Evolutionary conservation across 805 yeast species (phyloP).

Genomic region (Candida endomychidarum): DNA sequence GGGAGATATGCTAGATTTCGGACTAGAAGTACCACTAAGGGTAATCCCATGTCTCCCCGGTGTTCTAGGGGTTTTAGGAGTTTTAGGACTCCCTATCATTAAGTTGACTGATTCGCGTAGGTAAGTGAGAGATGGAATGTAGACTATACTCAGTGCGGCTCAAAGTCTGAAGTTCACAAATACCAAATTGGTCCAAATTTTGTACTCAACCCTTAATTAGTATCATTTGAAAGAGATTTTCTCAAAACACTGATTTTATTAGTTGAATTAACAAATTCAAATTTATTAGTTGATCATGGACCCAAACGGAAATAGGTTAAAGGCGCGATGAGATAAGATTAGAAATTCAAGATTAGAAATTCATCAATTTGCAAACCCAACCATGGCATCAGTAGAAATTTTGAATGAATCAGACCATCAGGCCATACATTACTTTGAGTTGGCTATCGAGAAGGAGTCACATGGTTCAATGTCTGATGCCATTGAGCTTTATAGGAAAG

Average conservation of each 20-base stretch:
- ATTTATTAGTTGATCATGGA: no score
- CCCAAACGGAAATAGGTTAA: no score
- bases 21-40: background rate
- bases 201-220: no score
- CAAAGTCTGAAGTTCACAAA: no score
- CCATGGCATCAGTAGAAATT: conserved; percentile 2
- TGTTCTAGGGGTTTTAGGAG: conserved; percentile 3
- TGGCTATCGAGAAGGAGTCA: conserved; percentile 69
- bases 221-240: no score
- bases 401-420: conserved; percentile 20
- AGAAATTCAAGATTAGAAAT: no score
- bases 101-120: background rate
- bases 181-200: no score
- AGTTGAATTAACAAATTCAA: no score
- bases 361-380: no score
- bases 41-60: background rate
- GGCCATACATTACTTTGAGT: conserved; percentile 67
- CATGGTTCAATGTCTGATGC: conserved; percentile 84
- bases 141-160: no score
- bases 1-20: background rate
- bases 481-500: conserved; percentile 65
- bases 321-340: conserved; percentile 1
- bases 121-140: no score
- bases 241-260: no score
- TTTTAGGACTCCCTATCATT: conserved; percentile 4